Conservation (phyloP, 768 basidiomycete genomes). For the Psilocybe tampanensis region DNA sequence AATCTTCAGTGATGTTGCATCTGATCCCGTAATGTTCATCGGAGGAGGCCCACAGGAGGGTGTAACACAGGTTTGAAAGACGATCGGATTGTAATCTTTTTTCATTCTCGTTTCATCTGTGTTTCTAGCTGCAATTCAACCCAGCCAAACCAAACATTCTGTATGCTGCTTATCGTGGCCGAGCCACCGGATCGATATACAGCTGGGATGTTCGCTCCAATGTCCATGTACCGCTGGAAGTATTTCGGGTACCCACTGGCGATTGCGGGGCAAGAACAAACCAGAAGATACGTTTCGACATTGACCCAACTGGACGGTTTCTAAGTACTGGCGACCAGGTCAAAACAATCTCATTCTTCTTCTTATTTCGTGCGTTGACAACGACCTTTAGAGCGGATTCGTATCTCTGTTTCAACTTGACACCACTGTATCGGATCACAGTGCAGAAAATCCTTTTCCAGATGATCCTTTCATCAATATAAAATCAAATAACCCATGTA, state of each 20-base stretch:
- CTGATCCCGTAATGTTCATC: conserved; percentile 61
- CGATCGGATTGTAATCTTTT: neutral
- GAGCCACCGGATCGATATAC: conserved; percentile 53
- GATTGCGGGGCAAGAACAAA: conserved; percentile 49
- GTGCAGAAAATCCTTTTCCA: neutral
- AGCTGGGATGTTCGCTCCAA: conserved; percentile 81
- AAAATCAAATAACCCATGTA: conserved; percentile 23
- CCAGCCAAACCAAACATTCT: conserved; percentile 69
- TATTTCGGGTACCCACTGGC: conserved; percentile 27
- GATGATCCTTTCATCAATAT: neutral
- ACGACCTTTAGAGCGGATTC: conserved; percentile 49
- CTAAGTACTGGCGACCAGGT: conserved; percentile 74
- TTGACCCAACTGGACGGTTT: conserved; percentile 68
- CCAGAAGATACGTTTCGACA: conserved; percentile 77
- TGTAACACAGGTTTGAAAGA: conserved; percentile 54
- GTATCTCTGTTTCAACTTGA: conserved; percentile 62
- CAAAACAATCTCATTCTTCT: conserved; percentile 20
- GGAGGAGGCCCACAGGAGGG: conserved; percentile 54
- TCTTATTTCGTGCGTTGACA: neutral
- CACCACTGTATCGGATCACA: neutral
- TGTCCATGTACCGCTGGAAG: conserved; percentile 40
- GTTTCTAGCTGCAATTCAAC: conserved; percentile 57
- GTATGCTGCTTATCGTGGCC: conserved; percentile 78
- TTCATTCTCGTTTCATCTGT: neutral
- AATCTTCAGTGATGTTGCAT: conserved; percentile 63